Base-by-base conservation (phyloP, 2,329 filamentous ascomycete genomes). In the Pyricularia sp. region DNA sequence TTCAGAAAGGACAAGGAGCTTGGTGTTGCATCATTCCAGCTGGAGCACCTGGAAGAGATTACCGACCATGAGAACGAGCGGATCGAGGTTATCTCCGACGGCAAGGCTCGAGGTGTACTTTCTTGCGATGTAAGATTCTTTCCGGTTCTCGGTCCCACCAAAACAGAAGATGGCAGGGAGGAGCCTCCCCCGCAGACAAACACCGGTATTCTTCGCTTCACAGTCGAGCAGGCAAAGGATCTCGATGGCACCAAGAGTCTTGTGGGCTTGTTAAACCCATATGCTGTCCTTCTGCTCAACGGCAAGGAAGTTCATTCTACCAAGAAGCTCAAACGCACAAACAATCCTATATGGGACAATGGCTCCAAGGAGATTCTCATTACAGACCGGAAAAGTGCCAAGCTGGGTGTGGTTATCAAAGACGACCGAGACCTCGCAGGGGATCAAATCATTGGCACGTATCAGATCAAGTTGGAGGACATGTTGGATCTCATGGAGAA, bases 1-100 rank as follows among this genome's bases (percentile, higher is more conserved):
- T 90, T 90, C 75, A 88, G 94, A 69, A 99, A 97, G 78, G 93
- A 97, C 78, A 97, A 97, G 78, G 91, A 97, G 74, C 84, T 99
- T 62, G 94, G 93, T 64, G 83, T 87, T 26, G 91, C 92, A 1
- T 92, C 89, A 0, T 99, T 99, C 74, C 80, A 86, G 7, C 80
- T 99, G 35, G 93, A 97, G 69, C 84, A 88, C 67, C 78, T 99
- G 0, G 90, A 96, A 74, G 84, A 89, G 64, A 78, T 92, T 24
- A 78, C 84, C 26, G 88, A 91, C 63, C 86, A 91, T 68, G 93
- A 97, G 73, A 96, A 96, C 70, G 81, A 96, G 71, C 85, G 88
- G 9, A 79, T 99, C 3, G 93, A 96, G 71, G 85, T 99, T 64
- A 84, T 91, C 72, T 85, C 88, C 30, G 92, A 90, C 70, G 94